A percentile compares a stretch with the other conserved stretches of the same genome.
phyloP scores from a whole-genome alignment of 768 basidiomycete genomes.

The Lactarius psammicola region DNA sequence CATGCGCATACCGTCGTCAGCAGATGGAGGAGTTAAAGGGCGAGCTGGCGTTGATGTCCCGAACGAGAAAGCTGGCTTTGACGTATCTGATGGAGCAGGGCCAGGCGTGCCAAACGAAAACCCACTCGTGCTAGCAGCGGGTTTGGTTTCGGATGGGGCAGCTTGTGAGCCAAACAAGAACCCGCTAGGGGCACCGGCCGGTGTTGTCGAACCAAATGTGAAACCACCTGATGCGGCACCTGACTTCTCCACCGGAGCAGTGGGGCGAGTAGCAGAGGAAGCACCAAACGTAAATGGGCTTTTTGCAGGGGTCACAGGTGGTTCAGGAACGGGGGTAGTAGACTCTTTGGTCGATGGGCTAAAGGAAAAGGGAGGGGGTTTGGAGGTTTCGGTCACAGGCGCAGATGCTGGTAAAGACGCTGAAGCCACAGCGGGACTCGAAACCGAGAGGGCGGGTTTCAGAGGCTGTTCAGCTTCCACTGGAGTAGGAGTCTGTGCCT shows the following conservation, averaged over 20 bases:
- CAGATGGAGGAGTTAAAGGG: constrained; percentile 64
- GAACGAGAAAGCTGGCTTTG: constrained; percentile 54
- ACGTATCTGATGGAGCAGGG: not conserved
- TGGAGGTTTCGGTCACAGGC: constrained; percentile 6
- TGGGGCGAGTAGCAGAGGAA: constrained; percentile 25
- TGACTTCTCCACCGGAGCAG: constrained; percentile 11
- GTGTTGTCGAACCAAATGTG: constrained; percentile 24
- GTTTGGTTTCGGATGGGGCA: constrained; percentile 26
- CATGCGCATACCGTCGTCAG: constrained; percentile 70
- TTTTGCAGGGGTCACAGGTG: constrained; percentile 20
- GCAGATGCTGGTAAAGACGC: not conserved
- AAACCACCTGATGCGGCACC: constrained; percentile 21
- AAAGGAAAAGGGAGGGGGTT: constrained; percentile 14
- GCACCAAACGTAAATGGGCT: constrained; percentile 26
- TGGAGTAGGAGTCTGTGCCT: constrained; percentile 2
- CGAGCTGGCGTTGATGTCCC: constrained; percentile 44
- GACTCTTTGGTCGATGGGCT: constrained; percentile 10
- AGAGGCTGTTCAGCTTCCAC: constrained; percentile 3
- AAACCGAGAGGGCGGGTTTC: constrained; percentile 22
- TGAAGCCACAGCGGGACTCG: constrained; percentile 10
- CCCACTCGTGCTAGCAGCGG: constrained; percentile 8
- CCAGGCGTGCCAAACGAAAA: constrained; percentile 52
- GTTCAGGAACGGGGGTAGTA: not conserved
- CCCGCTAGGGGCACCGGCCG: constrained; percentile 9
- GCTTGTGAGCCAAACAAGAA: constrained; percentile 29